Evolutionary conservation across 192 early-diverging fungal species (phyloP).

Genomic region (Rhizophagus sp.): DNA sequence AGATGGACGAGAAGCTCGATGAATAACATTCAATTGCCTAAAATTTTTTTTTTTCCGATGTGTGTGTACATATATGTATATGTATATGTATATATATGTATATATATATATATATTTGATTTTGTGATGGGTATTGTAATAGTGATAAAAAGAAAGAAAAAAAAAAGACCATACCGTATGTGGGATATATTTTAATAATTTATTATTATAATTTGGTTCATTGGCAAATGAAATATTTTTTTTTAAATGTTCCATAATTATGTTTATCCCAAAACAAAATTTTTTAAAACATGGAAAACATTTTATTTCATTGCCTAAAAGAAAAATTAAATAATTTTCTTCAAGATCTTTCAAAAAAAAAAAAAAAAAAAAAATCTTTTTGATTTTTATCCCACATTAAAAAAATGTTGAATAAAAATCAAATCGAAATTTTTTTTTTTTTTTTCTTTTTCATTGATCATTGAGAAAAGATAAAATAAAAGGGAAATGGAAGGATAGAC

Average conservation of each 20-base stretch:
- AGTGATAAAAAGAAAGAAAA: no score
- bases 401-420: neutral
- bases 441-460: neutral
- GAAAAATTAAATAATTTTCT: no score
- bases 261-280: neutral
- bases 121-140: neutral
- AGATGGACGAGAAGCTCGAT: conserved; percentile 97
- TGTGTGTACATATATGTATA: neutral
- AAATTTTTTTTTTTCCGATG: neutral
- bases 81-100: neutral
- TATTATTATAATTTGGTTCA: conserved; percentile 31
- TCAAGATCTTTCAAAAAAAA: no score
- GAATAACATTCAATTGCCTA: conserved; percentile 97
- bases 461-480: neutral
- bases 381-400: no score
- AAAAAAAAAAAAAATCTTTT: neutral
- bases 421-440: neutral
- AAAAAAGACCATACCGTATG: conserved; percentile 6
- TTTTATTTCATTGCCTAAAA: conserved; percentile 29
- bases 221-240: conserved; percentile 35
- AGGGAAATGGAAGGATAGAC: conserved; percentile 17
- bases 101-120: neutral
- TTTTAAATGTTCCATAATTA: neutral
- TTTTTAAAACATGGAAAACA: neutral
- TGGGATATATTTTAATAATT: conserved; percentile 2